phyloP scores from a whole-genome alignment of 495 filamentous ascomycete genomes.

The Daldinia grandis region DNA sequence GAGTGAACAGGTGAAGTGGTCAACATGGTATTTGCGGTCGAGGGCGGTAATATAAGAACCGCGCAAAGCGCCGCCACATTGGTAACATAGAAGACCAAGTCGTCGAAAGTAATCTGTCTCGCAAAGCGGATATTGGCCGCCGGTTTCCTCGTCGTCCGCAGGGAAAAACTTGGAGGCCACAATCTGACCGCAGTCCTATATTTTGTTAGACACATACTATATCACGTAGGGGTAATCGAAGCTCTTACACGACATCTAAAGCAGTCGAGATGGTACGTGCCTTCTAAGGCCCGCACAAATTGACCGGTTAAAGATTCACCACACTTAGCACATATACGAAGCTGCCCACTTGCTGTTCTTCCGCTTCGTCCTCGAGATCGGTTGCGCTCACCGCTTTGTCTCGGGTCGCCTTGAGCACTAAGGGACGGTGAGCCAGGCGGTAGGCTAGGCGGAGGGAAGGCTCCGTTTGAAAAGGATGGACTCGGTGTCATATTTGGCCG shows the following conservation, averaged over 20 bases:
- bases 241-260: slow-evolving; percentile 91
- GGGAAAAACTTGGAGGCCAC: slow-evolving; percentile 99
- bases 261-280: slow-evolving; percentile 96
- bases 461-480: slow-evolving; percentile 50
- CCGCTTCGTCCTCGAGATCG: slow-evolving; percentile 55
- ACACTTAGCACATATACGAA: slow-evolving; percentile 87
- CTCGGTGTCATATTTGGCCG: slow-evolving; percentile 48
- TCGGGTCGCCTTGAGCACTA: slow-evolving; percentile 47
- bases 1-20: slow-evolving; percentile 98
- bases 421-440: slow-evolving; percentile 53
- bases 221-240: not conserved
- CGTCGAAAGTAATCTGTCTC: slow-evolving; percentile 98
- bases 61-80: slow-evolving; percentile 91
- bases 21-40: slow-evolving; percentile 98
- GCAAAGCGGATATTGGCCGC: slow-evolving; percentile 91
- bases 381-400: slow-evolving; percentile 59
- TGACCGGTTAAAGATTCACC: slow-evolving; percentile 86
- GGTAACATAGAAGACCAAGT: slow-evolving; percentile 86
- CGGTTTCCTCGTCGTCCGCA: slow-evolving; percentile 85
- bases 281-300: slow-evolving; percentile 91
- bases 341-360: slow-evolving; percentile 60
- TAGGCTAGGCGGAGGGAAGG: slow-evolving; percentile 44
- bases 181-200: slow-evolving; percentile 92
- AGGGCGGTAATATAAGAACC: slow-evolving; percentile 98
- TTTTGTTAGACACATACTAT: slow-evolving; percentile 28